Evolutionary conservation across 768 basidiomycete species (phyloP).

Genomic region (Naematelia encephala): DNA sequence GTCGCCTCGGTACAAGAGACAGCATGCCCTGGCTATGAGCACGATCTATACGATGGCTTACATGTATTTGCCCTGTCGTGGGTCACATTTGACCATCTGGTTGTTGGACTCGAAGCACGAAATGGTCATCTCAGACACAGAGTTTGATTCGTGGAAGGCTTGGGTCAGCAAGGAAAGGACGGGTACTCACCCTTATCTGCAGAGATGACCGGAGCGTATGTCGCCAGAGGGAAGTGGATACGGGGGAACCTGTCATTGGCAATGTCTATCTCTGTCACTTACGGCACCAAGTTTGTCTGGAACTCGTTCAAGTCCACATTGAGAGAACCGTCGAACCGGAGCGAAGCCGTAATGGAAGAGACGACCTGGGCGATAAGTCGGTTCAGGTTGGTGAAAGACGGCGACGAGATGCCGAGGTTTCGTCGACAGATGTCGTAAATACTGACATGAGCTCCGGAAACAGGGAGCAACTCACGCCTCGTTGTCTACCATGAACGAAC

Average conservation of each 20-base stretch:
- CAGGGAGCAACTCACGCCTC: constrained; percentile 59
- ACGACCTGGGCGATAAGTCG: constrained; percentile 97
- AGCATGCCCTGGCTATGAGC: constrained; percentile 60
- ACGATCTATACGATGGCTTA: constrained; percentile 10
- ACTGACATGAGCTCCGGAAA: constrained; percentile 46
- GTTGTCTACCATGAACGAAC: constrained; percentile 99
- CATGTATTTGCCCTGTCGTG: constrained; percentile 97
- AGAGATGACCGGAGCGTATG: constrained; percentile 90
- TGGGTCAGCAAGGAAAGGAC: not conserved
- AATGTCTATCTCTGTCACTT: constrained; percentile 50
- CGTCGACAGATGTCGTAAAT: constrained; percentile 99
- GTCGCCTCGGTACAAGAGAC: constrained; percentile 88
- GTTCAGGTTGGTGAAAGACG: constrained; percentile 91
- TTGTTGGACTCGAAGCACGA: constrained; percentile 95
- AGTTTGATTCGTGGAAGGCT: constrained; percentile 93
- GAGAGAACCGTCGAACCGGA: constrained; percentile 94
- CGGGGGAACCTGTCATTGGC: constrained; percentile 66
- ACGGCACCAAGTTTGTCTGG: constrained; percentile 98
- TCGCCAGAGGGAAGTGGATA: constrained; percentile 97
- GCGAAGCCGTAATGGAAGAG: constrained; percentile 92
- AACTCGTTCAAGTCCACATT: constrained; percentile 98
- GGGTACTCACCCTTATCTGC: constrained; percentile 62
- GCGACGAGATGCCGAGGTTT: constrained; percentile 76
- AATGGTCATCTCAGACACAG: constrained; percentile 96
- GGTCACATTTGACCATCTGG: constrained; percentile 97